Conservation (phyloP, 164 flowering plant species). For the Amborella trichopoda region DNA sequence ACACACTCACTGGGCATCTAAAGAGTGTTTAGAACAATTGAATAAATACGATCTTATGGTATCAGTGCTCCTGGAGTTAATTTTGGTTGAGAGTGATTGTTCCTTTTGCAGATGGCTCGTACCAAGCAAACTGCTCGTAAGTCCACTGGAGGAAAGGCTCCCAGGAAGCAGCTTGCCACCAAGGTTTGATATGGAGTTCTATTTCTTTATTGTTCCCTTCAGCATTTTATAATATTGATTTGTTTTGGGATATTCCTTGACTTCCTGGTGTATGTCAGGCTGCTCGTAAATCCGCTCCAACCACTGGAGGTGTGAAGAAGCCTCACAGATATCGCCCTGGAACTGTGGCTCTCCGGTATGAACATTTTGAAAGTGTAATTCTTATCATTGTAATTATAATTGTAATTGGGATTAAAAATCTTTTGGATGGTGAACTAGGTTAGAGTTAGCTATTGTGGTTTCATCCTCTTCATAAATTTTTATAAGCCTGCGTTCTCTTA, state of each 20-base stretch:
- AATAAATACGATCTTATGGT: no score
- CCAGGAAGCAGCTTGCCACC: conserved; percentile 13
- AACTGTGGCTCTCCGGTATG: conserved; percentile 84
- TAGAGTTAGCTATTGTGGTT: no score
- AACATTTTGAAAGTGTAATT: no score
- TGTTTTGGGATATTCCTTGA: background rate
- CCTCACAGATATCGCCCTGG: conserved; percentile 91
- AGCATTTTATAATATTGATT: background rate
- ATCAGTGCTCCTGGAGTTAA: no score
- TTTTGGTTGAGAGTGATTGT: no score
- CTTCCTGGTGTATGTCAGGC: conserved; percentile 33
- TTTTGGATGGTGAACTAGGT: no score
- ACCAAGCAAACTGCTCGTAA: conserved; percentile 80
- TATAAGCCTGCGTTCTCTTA: no score
- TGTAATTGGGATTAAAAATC: no score
- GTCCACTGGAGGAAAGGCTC: conserved; percentile 58
- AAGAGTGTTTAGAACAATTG: no score
- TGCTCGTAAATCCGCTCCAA: conserved; percentile 83
- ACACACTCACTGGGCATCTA: no score
- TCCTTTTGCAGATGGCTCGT: conserved; percentile 10
- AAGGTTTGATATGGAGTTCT: conserved; percentile 2
- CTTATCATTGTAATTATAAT: no score
- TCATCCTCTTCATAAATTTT: no score
- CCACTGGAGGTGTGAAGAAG: conserved; percentile 92
- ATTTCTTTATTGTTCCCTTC: background rate